These are phyloP conservation scores for Dictyostelium purpureum DNA, from an alignment of 78 protist genomes.

Conservation along the genomic window DNA sequence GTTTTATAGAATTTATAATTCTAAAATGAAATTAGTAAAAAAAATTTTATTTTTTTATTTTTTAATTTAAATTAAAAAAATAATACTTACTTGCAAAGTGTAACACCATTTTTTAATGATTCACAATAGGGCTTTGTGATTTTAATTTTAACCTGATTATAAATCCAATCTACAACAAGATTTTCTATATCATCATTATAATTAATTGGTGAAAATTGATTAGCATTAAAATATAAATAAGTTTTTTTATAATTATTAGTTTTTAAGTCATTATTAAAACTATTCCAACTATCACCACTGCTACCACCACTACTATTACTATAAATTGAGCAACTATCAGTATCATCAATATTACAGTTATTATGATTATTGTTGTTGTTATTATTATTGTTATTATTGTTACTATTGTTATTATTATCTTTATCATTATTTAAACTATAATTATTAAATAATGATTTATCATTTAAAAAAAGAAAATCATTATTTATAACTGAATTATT, in stretches of 20 bases:
- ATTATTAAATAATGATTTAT: background rate
- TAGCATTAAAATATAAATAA: constrained; percentile 1
- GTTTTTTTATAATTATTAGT: background rate
- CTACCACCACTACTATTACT: background rate
- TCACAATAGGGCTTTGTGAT: constrained; percentile 32
- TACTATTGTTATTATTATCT: too few species aligned
- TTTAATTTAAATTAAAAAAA: background rate
- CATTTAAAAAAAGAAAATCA: too few species aligned
- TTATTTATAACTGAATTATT: too few species aligned
- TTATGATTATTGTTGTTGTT: background rate
- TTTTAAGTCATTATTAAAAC: background rate
- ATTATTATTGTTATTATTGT: too few species aligned
- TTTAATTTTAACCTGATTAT: constrained; percentile 16
- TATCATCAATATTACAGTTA: too few species aligned
- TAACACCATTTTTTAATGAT: constrained; percentile 42
- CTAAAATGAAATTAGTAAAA: background rate
- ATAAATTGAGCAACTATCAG: too few species aligned
- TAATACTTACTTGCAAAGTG: constrained; percentile 67
- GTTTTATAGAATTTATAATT: constrained; percentile 50
- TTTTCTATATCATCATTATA: constrained; percentile 9
- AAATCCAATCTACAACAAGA: constrained; percentile 63
- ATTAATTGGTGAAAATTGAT: background rate
- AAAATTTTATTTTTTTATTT: background rate
- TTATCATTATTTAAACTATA: background rate
- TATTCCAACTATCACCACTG: background rate